Percentiles rank a stretch among this genome's conserved stretches.
Evolutionary conservation across 306 rosid species (phyloP).

Genomic region (Acacia acuminata): DNA sequence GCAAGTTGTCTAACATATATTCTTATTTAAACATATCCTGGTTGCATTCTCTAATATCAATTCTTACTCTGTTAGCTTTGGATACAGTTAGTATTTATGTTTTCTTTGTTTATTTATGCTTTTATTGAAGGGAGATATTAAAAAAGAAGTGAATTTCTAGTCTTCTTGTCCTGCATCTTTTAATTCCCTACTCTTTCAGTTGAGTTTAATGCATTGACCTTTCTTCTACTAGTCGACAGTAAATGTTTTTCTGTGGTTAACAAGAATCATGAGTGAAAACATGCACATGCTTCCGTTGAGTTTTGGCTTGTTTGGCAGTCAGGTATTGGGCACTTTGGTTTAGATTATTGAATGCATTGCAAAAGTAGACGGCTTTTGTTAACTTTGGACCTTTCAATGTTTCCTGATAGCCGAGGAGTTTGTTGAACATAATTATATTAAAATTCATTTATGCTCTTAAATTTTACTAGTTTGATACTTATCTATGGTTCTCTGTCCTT

Average conservation of each 20-base stretch:
- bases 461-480: neutral
- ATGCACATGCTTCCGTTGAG: neutral
- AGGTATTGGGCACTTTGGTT: neutral
- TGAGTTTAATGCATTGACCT: neutral
- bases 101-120: neutral
- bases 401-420: neutral
- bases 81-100: neutral
- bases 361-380: neutral
- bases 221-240: neutral
- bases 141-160: neutral
- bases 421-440: neutral
- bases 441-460: neutral
- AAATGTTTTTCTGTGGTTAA: neutral
- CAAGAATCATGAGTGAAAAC: neutral
- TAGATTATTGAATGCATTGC: neutral
- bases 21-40: neutral
- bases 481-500: neutral
- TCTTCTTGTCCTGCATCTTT: neutral
- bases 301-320: neutral
- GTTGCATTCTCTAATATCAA: neutral
- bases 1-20: neutral
- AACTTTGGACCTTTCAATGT: neutral
- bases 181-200: neutral
- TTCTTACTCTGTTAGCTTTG: neutral
- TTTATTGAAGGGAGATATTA: neutral